Evolutionary conservation across 305 asterid genomes (phyloP).

Genomic region (Fraxinus latifolia): DNA sequence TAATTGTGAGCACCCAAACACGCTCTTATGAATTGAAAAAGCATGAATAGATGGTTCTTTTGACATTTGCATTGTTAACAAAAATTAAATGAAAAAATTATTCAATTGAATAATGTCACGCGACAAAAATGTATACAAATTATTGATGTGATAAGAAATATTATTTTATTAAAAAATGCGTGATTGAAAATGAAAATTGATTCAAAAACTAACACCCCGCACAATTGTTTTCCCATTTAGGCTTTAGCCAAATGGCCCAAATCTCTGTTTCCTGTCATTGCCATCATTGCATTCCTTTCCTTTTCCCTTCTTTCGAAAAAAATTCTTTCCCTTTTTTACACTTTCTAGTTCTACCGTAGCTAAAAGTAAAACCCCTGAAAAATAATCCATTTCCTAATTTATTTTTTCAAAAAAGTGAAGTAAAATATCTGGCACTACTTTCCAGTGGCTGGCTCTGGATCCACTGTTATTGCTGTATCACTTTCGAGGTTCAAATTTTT

Average conservation of each 20-base stretch:
- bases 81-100: too few relatives aligned
- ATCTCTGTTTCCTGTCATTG: not conserved
- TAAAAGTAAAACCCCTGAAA: constrained; percentile 4
- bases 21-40: too few relatives aligned
- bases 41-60: too few relatives aligned
- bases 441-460: constrained; percentile 37
- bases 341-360: not conserved
- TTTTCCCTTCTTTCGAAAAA: constrained; percentile 3
- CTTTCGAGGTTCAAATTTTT: constrained; percentile 24
- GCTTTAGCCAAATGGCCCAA: not conserved
- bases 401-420: not conserved
- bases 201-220: too few relatives aligned
- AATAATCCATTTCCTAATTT: not conserved
- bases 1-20: too few relatives aligned
- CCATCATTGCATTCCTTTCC: constrained; percentile 1
- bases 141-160: too few relatives aligned
- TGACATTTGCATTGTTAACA: too few relatives aligned
- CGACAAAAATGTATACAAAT: too few relatives aligned
- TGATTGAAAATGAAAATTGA: too few relatives aligned
- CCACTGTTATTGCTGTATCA: constrained; percentile 17
- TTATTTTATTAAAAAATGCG: too few relatives aligned
- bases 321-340: not conserved
- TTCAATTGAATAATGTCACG: too few relatives aligned
- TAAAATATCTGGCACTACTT: constrained; percentile 40
- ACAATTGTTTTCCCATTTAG: not conserved